phyloP scores from a whole-genome alignment of 345 rosid species.

The Murraya koenigii region DNA sequence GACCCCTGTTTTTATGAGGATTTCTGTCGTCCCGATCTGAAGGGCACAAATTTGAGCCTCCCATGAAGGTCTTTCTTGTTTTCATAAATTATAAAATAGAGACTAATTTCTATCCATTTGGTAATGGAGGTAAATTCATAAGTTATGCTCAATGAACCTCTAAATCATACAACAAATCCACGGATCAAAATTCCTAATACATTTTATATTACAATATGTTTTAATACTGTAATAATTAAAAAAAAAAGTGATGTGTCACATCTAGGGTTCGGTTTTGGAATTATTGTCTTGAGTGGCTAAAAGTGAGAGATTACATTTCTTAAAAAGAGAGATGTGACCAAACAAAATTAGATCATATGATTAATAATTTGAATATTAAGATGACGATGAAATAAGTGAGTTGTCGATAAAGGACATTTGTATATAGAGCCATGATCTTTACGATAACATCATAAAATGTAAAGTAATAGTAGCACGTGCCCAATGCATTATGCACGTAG shows the following conservation, averaged over 20 bases:
- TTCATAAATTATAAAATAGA: too few relatives aligned
- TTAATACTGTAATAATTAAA: too few relatives aligned
- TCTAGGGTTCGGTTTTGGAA: neutral
- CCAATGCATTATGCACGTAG: neutral
- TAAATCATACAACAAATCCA: too few relatives aligned
- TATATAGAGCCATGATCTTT: neutral
- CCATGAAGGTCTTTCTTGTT: too few relatives aligned
- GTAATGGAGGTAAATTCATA: too few relatives aligned
- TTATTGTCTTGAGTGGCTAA: neutral
- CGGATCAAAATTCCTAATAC: too few relatives aligned
- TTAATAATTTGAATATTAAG: neutral
- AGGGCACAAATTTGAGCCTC: too few relatives aligned
- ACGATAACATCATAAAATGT: neutral
- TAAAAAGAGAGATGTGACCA: constrained; percentile 1
- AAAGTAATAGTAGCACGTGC: neutral
- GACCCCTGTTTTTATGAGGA: too few relatives aligned
- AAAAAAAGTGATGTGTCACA: neutral
- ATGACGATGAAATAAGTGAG: neutral
- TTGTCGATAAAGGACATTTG: neutral
- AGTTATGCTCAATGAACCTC: too few relatives aligned
- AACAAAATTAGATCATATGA: neutral
- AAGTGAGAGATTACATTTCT: neutral
- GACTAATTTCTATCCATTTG: too few relatives aligned
- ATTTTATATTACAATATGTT: too few relatives aligned
- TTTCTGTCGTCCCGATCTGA: too few relatives aligned